These are phyloP conservation scores for Fusarium verrucosum DNA, from an alignment of 2,329 filamentous ascomycete species.

Conservation along the genomic window DNA sequence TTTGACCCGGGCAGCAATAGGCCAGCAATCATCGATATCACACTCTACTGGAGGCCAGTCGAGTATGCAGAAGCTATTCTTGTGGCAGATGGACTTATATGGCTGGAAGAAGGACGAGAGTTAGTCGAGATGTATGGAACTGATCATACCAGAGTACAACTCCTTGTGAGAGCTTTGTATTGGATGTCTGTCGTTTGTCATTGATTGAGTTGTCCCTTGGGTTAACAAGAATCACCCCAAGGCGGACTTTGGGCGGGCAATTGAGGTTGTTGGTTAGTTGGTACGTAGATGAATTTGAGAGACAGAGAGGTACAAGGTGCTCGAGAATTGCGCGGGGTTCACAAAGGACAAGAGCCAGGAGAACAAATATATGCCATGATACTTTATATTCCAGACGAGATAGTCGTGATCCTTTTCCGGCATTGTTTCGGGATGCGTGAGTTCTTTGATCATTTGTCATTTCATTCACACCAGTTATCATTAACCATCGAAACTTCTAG, in stretches of 20 bases:
- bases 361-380: no score
- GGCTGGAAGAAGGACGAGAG: neutral
- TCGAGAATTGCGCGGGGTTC: no score
- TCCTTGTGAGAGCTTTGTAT: slow-evolving; percentile 11
- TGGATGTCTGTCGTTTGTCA: slow-evolving; percentile 21
- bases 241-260: neutral
- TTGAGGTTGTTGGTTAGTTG: neutral
- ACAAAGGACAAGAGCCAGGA: no score
- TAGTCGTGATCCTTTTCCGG: no score
- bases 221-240: slow-evolving; percentile 2
- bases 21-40: slow-evolving; percentile 10
- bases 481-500: no score
- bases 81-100: slow-evolving; percentile 8
- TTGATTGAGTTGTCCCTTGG: slow-evolving; percentile 11
- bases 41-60: slow-evolving; percentile 12
- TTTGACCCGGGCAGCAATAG: neutral
- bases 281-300: neutral
- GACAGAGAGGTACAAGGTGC: no score
- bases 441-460: no score
- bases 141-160: neutral
- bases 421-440: no score
- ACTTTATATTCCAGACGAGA: no score
- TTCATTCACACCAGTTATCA: no score
- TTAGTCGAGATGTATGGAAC: neutral
- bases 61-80: slow-evolving; percentile 15